phyloP scores from a whole-genome alignment of 164 flowering plant species.

The Malania oleifera region DNA sequence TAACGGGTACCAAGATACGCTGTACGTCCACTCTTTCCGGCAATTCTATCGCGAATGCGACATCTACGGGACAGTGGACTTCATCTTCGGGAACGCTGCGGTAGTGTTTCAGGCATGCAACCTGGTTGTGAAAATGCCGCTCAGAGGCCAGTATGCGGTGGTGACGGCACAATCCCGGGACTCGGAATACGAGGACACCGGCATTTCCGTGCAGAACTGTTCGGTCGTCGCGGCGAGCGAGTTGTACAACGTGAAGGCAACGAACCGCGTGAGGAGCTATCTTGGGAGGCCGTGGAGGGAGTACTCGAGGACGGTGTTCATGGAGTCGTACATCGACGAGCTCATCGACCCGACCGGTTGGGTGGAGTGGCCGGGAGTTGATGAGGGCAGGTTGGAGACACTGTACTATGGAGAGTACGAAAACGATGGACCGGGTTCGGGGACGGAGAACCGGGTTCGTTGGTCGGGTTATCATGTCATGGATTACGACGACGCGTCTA shows the following conservation, averaged over 20 bases:
- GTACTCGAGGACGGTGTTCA: conserved; percentile 51
- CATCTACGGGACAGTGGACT: conserved; percentile 80
- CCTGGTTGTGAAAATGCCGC: conserved; percentile 52
- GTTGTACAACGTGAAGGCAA: too few species aligned
- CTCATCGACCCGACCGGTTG: conserved; percentile 60
- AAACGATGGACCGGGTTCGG: conserved; percentile 63
- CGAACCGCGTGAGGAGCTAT: conserved; percentile 42
- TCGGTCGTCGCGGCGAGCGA: conserved; percentile 52
- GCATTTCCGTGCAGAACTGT: conserved; percentile 77
- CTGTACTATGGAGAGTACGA: conserved; percentile 74
- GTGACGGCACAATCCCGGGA: conserved; percentile 71
- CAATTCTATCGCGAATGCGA: conserved; percentile 83
- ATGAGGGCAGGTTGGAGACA: conserved; percentile 36
- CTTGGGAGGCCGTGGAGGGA: conserved; percentile 82
- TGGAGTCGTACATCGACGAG: conserved; percentile 64
- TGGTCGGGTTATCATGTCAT: conserved; percentile 74
- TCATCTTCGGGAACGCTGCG: conserved; percentile 80
- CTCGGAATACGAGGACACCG: conserved; percentile 54
- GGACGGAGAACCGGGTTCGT: conserved; percentile 40
- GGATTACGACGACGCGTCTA: conserved; percentile 51
- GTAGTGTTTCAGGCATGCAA: conserved; percentile 68
- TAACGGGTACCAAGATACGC: conserved; percentile 64
- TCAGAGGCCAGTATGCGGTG: conserved; percentile 57
- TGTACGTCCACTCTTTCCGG: conserved; percentile 73
- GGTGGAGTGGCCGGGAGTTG: conserved; percentile 54